Conservation (phyloP, 208 protist genomes). For the Leishmania arabica region DNA sequence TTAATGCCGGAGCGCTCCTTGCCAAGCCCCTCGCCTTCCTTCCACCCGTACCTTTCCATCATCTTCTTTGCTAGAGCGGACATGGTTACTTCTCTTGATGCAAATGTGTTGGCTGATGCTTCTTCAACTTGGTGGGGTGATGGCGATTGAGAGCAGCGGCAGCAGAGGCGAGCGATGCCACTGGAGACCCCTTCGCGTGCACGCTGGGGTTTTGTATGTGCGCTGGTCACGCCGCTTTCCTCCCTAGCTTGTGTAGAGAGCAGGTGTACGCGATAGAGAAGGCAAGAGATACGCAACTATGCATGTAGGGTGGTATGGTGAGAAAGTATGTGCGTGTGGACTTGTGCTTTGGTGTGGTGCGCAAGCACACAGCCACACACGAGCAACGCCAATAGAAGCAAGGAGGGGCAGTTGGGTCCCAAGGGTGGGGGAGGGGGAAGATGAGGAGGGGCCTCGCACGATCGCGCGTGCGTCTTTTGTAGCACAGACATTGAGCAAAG, state of each 20-base stretch:
- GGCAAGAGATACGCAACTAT: background rate
- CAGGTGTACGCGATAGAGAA: no score
- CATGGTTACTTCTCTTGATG: slow-evolving; percentile 31
- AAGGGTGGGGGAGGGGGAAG: background rate
- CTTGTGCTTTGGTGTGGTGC: background rate
- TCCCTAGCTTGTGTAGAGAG: no score
- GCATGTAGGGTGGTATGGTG: background rate
- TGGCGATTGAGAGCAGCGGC: background rate
- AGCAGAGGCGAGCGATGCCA: background rate
- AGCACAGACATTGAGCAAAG: background rate
- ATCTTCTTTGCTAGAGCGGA: slow-evolving; percentile 75
- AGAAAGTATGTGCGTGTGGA: background rate
- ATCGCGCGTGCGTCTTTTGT: background rate
- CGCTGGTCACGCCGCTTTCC: background rate
- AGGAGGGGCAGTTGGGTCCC: background rate
- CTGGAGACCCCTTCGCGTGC: background rate
- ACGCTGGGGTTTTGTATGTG: background rate
- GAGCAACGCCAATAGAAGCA: background rate
- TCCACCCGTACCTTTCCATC: slow-evolving; percentile 87
- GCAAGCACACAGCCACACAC: background rate
- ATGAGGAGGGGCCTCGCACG: background rate
- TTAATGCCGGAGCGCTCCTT: slow-evolving; percentile 63
- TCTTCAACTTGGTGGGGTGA: background rate
- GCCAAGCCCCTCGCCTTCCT: slow-evolving; percentile 84
- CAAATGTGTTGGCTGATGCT: background rate